Percentiles rank a stretch among this genome's conserved stretches.
These are phyloP conservation scores for Chytridium lagenaria DNA, from an alignment of 371 early-diverging fungal species.

Conservation along the genomic window DNA sequence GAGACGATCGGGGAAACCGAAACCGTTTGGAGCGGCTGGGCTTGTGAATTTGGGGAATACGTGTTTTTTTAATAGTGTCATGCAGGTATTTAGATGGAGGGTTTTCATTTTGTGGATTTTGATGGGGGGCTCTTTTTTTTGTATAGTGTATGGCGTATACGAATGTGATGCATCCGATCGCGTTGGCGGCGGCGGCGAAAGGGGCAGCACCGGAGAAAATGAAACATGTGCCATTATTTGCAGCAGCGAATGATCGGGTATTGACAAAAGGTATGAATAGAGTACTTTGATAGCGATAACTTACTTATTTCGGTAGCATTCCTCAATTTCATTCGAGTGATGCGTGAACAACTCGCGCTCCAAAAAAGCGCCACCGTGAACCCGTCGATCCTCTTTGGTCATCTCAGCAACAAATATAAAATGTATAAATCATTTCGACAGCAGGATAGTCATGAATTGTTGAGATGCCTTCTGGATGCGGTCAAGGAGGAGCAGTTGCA, in stretches of 20 bases:
- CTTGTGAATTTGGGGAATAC: constrained; percentile 53
- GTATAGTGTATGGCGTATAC: constrained; percentile 46
- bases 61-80: constrained; percentile 55
- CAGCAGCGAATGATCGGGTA: not conserved
- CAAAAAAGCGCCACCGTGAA: constrained; percentile 40
- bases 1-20: not conserved
- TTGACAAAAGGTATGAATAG: constrained; percentile 16
- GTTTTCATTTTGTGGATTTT: not conserved
- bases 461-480: constrained; percentile 67
- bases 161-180: constrained; percentile 22
- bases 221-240: not conserved
- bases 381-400: constrained; percentile 59
- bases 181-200: not conserved
- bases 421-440: constrained; percentile 63
- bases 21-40: constrained; percentile 35
- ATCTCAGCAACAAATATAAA: constrained; percentile 56
- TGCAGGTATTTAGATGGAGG: constrained; percentile 39
- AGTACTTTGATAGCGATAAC: no score
- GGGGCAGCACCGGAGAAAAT: not conserved
- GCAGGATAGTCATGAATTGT: constrained; percentile 72
- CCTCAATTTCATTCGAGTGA: constrained; percentile 28
- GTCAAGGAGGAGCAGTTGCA: constrained; percentile 58
- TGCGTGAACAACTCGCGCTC: constrained; percentile 19
- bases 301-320: constrained; percentile 22
- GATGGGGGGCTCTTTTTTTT: not conserved